These are phyloP conservation scores for Malus hybrid DNA, from an alignment of 331 rosid genomes.

Conservation along the genomic window DNA sequence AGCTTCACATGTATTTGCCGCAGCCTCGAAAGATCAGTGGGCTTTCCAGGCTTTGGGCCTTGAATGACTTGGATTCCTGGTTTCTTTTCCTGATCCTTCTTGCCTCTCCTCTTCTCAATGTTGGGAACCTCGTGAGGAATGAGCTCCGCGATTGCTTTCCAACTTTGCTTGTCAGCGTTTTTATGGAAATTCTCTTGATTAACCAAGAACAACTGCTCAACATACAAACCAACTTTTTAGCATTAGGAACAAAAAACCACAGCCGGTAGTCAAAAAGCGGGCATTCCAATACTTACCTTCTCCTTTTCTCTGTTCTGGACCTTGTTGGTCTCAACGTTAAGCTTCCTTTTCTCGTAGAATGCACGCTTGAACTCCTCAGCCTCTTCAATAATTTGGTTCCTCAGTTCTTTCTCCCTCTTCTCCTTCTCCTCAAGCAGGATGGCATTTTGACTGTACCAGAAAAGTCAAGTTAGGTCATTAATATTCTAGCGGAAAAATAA, in stretches of 20 bases:
- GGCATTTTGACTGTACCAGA: conserved; percentile 72
- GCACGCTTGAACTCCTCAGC: conserved; percentile 77
- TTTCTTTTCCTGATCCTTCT: conserved; percentile 95
- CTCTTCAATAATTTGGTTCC: conserved; percentile 84
- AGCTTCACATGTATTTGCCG: conserved; percentile 83
- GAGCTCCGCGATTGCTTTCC: conserved; percentile 94
- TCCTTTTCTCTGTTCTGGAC: conserved; percentile 89
- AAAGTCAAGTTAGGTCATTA: conserved; percentile 12
- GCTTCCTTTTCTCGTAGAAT: conserved; percentile 94
- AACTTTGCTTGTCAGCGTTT: conserved; percentile 91
- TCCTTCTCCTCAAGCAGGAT: conserved; percentile 85
- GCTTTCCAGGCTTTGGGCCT: conserved; percentile 99
- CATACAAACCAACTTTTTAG: conserved; percentile 2
- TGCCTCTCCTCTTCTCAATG: conserved; percentile 90
- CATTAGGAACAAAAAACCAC: not conserved
- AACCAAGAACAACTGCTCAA: conserved; percentile 55
- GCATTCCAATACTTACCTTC: conserved; percentile 48
- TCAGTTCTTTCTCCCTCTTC: conserved; percentile 81
- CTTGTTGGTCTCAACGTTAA: conserved; percentile 77
- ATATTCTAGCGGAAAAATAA: not conserved
- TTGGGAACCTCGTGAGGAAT: conserved; percentile 89
- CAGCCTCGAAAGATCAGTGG: conserved; percentile 91
- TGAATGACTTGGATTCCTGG: conserved; percentile 78
- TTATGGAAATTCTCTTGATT: conserved; percentile 97
- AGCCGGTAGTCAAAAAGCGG: not conserved